Conservation (phyloP, 257 asterid species). For the Haberlea rhodopensis region DNA sequence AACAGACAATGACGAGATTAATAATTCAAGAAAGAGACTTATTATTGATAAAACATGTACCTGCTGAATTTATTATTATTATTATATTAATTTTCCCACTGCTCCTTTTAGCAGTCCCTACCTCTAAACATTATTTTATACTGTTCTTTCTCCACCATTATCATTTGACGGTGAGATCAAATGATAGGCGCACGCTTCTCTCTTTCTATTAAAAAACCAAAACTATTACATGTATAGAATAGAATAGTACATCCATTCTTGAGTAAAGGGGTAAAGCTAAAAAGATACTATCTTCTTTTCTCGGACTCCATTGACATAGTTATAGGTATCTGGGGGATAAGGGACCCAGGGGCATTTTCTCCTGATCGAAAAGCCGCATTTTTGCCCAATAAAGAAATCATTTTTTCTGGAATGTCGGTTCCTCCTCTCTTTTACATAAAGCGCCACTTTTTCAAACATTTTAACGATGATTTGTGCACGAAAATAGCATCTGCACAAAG, state of each 20-base stretch:
- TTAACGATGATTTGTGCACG: slow-evolving; percentile 9
- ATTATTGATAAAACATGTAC: slow-evolving; percentile 15
- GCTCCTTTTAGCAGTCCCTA: slow-evolving; percentile 45
- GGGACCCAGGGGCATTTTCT: slow-evolving; percentile 54
- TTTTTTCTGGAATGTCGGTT: slow-evolving; percentile 12
- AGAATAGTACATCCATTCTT: slow-evolving; percentile 15
- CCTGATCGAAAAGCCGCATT: slow-evolving; percentile 62
- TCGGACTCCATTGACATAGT: slow-evolving; percentile 38
- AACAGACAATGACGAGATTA: background rate
- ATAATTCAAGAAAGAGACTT: background rate
- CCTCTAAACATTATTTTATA: slow-evolving; percentile 31
- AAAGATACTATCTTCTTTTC: slow-evolving; percentile 22
- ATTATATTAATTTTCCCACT: slow-evolving; percentile 20
- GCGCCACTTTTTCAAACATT: slow-evolving; percentile 4
- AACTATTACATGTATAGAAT: background rate
- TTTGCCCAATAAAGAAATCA: slow-evolving; percentile 28
- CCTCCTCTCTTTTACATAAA: background rate
- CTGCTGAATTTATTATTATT: background rate
- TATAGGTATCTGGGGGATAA: slow-evolving; percentile 35
- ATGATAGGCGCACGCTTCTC: slow-evolving; percentile 30
- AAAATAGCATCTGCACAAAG: slow-evolving; percentile 7
- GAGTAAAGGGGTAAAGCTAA: slow-evolving; percentile 16
- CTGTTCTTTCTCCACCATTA: slow-evolving; percentile 47
- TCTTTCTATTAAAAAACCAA: no score
- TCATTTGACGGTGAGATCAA: slow-evolving; percentile 46